Base-by-base conservation (phyloP, 441 rosid genomes). In the Pelargonium myrrhifolium region DNA sequence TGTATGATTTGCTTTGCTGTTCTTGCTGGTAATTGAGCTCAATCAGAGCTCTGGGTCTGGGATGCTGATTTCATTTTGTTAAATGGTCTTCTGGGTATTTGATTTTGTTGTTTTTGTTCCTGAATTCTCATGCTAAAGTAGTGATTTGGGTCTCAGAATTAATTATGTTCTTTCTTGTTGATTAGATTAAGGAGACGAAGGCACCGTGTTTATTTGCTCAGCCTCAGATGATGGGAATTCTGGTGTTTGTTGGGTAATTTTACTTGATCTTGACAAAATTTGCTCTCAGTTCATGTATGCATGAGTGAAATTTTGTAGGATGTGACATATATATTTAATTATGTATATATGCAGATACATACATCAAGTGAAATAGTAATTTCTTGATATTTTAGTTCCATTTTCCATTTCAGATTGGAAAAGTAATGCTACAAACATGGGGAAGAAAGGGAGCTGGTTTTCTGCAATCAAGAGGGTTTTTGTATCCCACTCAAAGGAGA, bases 361-460 rank as follows among this genome's bases (percentile, higher is more conserved):
- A 24, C 26, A 24, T 24, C 26, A 24, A 24, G 26, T 24, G 45
- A 40, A 40, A 6, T 4, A 45, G 51, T 45, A 45, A 45, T 45
- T 45, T 45, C 51, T 45, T 45, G n/a, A 45, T 2, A 45, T 10
- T 45, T 58, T 43, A 20, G 20, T 60, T 35, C 65, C 37, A 42
- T 40, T 64, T 76, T 37, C 4, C 8, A 67, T 70, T 47, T 10
- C 76, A 82, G 86, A 80, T 80, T 64, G 71, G 65, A 68, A 79
- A 59, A 75, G 89, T 84, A 79, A 85, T 89, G 89, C 86, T 84
- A 18, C 81, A 69, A 79, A 77, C 66, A 93, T 93, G 98, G 93
- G 96, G 72, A 93, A 90, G 92, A 87, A 84, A 79, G 93, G 94
- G 65, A 85, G 90, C 74, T 93, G 96, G 98, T 83, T 90, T 84